These are phyloP conservation scores for Trypanosoma conorhini DNA, from an alignment of 208 protist genomes.

Conservation along the genomic window DNA sequence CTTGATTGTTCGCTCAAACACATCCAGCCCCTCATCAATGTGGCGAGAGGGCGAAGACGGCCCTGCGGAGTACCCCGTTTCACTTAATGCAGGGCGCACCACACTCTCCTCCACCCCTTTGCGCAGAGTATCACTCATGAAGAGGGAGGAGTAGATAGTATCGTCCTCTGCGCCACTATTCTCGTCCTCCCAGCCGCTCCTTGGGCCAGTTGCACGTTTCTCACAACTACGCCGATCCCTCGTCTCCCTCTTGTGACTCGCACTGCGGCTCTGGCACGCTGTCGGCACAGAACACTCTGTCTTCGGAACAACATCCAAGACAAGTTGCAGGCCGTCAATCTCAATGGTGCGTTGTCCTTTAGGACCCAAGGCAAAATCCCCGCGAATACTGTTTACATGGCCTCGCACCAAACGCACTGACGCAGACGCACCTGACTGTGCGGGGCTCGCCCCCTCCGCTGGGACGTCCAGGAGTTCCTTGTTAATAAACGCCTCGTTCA, in stretches of 20 bases:
- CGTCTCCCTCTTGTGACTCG: background rate
- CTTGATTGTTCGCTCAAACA: constrained; percentile 26
- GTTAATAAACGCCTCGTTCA: constrained; percentile 34
- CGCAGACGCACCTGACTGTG: background rate
- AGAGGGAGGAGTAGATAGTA: constrained; percentile 28
- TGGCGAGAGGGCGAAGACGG: constrained; percentile 2
- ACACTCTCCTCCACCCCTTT: constrained; percentile 19
- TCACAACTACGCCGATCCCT: background rate
- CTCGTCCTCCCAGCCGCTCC: background rate
- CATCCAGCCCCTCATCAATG: constrained; percentile 26
- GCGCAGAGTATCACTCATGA: constrained; percentile 27
- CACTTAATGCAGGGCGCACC: constrained; percentile 13
- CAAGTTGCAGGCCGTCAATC: constrained; percentile 31
- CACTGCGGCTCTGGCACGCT: background rate
- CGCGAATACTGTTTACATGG: constrained; percentile 24
- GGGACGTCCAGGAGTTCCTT: constrained; percentile 11
- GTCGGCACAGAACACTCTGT: constrained; percentile 18
- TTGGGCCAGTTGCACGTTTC: background rate
- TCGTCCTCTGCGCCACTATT: constrained; percentile 13
- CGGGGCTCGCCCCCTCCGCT: background rate
- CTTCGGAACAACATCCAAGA: constrained; percentile 31
- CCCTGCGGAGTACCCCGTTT: background rate
- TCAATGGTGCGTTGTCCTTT: constrained; percentile 27
- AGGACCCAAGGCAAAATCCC: constrained; percentile 13
- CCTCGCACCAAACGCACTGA: constrained; percentile 20